These are phyloP conservation scores for Entamoeba invadens DNA, from an alignment of 208 protist species.

Conservation along the genomic window DNA sequence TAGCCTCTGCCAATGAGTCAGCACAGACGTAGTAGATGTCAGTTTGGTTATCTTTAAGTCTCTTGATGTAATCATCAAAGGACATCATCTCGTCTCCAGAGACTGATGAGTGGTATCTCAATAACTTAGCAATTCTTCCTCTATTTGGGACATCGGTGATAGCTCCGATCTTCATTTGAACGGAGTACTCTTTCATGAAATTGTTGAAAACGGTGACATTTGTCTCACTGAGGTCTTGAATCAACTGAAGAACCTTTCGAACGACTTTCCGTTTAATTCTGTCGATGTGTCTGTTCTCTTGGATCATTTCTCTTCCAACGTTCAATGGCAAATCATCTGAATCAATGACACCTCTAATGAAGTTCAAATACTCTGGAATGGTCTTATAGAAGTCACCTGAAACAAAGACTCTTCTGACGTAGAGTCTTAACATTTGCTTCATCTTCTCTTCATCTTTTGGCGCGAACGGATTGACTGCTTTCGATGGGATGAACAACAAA, in stretches of 20 bases:
- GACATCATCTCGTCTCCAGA: slow-evolving; percentile 50
- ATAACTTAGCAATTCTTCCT: slow-evolving; percentile 72
- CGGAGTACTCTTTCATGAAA: slow-evolving; percentile 86
- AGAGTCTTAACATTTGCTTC: slow-evolving; percentile 82
- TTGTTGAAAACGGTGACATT: slow-evolving; percentile 48
- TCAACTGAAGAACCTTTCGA: slow-evolving; percentile 84
- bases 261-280: slow-evolving; percentile 95
- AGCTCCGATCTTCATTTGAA: slow-evolving; percentile 87
- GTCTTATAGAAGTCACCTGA: slow-evolving; percentile 90
- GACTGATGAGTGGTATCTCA: slow-evolving; percentile 78
- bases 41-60: slow-evolving; percentile 87
- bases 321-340: slow-evolving; percentile 96
- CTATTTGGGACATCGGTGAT: slow-evolving; percentile 80
- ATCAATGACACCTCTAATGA: slow-evolving; percentile 91
- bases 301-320: slow-evolving; percentile 93
- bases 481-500: slow-evolving; percentile 85
- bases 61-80: slow-evolving; percentile 52
- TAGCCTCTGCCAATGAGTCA: slow-evolving; percentile 51
- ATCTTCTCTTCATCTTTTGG: slow-evolving; percentile 76
- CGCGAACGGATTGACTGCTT: slow-evolving; percentile 49
- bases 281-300: slow-evolving; percentile 90
- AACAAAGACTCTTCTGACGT: slow-evolving; percentile 61
- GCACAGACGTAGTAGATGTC: slow-evolving; percentile 94
- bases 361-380: slow-evolving; percentile 81
- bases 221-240: slow-evolving; percentile 72